Percentiles rank a stretch among this genome's conserved stretches.
Evolutionary conservation across 495 filamentous ascomycete species (phyloP).

Genomic region (Platismatia glauca): DNA sequence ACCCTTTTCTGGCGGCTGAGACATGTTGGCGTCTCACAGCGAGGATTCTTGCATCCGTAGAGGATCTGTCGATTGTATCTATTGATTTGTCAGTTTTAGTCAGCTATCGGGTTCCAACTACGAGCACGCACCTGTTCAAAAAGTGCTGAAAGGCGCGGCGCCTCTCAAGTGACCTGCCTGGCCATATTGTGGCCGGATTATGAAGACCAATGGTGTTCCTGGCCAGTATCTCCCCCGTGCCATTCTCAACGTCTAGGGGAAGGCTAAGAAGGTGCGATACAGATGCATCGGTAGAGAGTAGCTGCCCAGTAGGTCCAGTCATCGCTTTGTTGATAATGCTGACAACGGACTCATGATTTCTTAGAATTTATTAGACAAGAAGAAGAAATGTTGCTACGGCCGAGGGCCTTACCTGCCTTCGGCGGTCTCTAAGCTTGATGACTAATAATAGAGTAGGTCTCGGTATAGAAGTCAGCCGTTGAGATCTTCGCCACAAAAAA

Average conservation of each 20-base stretch:
- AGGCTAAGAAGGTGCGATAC: background rate
- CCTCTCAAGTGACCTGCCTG: constrained; percentile 21
- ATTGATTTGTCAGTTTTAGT: background rate
- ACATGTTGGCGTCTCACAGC: constrained; percentile 70
- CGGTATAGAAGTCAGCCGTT: background rate
- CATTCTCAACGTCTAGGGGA: background rate
- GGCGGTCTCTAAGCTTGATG: too few species aligned
- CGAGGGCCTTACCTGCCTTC: too few species aligned
- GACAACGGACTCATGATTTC: too few species aligned
- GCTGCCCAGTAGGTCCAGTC: background rate
- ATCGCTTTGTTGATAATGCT: background rate
- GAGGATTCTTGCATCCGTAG: constrained; percentile 62
- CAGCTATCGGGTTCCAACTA: background rate
- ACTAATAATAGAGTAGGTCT: too few species aligned
- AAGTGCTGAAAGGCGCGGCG: constrained; percentile 20
- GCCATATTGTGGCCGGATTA: constrained; percentile 38
- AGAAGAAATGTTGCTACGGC: too few species aligned
- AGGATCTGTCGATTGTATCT: constrained; percentile 81
- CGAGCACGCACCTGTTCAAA: constrained; percentile 13
- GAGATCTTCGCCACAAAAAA: too few species aligned
- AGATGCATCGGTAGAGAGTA: background rate
- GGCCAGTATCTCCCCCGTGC: constrained; percentile 30
- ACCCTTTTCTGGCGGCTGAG: constrained; percentile 64
- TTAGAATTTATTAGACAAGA: too few species aligned
- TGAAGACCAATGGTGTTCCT: constrained; percentile 43